Conservation (phyloP, 1,284 basidiomycete genomes). For the Leccinum fallax region DNA sequence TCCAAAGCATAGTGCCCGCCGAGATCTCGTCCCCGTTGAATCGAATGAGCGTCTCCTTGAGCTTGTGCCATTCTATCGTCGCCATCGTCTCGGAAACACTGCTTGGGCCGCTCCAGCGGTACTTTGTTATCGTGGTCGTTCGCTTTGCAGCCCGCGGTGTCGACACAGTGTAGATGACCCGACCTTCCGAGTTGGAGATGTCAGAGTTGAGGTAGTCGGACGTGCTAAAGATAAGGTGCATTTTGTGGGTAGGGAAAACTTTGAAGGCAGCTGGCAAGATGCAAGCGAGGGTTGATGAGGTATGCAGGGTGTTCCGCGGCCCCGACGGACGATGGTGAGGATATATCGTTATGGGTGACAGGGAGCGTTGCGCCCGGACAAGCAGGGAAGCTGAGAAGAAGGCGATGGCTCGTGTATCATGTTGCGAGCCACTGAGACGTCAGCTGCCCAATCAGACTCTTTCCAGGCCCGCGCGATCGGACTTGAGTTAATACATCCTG, state of each 20-base stretch:
- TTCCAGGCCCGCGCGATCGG: neutral
- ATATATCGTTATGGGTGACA: neutral
- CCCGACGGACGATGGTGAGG: neutral
- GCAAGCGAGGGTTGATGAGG: neutral
- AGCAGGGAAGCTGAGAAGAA: neutral
- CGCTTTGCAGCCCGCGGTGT: slow-evolving; percentile 24
- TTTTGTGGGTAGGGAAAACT: slow-evolving; percentile 2
- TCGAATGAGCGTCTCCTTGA: slow-evolving; percentile 26
- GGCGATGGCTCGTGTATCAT: neutral
- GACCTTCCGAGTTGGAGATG: slow-evolving; percentile 24
- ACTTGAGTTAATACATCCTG: neutral
- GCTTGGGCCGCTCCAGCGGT: slow-evolving; percentile 27
- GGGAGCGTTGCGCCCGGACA: neutral
- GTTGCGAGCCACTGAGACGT: neutral
- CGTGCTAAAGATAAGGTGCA: slow-evolving; percentile 29
- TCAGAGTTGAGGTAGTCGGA: slow-evolving; percentile 26
- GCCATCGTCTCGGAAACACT: slow-evolving; percentile 32
- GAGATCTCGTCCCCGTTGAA: slow-evolving; percentile 26
- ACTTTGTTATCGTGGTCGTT: slow-evolving; percentile 29
- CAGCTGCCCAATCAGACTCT: neutral
- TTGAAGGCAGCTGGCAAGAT: neutral
- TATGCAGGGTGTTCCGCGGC: neutral
- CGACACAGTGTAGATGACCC: slow-evolving; percentile 27
- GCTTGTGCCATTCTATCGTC: slow-evolving; percentile 30
- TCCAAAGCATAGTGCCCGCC: slow-evolving; percentile 26